Evolutionary conservation across 192 early-diverging fungal genomes (phyloP).

Genomic region (Coemansia sp.): DNA sequence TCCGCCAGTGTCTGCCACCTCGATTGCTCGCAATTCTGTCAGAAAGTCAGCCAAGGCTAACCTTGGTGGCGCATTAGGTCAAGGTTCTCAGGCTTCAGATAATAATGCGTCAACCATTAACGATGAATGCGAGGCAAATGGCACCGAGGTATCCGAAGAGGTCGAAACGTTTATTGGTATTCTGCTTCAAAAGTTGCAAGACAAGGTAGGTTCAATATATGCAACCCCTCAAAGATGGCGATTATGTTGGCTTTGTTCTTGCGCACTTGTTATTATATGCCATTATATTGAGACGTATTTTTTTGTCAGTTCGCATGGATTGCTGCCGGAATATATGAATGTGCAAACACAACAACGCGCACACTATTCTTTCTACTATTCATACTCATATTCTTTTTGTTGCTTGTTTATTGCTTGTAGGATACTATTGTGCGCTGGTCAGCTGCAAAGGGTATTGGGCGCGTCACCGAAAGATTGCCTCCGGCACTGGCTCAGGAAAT

Average conservation of each 20-base stretch:
- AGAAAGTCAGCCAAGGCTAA: slow-evolving; percentile 24
- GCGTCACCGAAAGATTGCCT: slow-evolving; percentile 80
- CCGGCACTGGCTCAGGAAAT: slow-evolving; percentile 81
- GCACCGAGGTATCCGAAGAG: slow-evolving; percentile 73
- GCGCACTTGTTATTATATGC: no score
- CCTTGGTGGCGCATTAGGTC: slow-evolving; percentile 1
- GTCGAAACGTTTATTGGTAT: slow-evolving; percentile 82
- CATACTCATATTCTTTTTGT: neutral
- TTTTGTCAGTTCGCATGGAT: neutral
- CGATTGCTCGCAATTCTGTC: slow-evolving; percentile 63
- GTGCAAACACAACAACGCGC: neutral
- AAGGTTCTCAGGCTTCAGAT: neutral
- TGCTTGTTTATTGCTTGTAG: slow-evolving; percentile 20
- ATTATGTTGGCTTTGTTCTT: neutral
- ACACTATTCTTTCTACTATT: neutral
- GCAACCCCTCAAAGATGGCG: neutral
- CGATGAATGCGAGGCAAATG: slow-evolving; percentile 12
- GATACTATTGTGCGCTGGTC: slow-evolving; percentile 97
- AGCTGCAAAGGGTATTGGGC: slow-evolving; percentile 92
- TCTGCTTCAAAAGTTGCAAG: slow-evolving; percentile 78
- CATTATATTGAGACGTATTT: no score
- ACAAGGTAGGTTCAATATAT: slow-evolving; percentile 60
- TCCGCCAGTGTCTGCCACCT: slow-evolving; percentile 61
- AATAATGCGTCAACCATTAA: neutral
- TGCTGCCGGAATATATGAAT: slow-evolving; percentile 3